These are phyloP conservation scores for Suillus decipiens DNA, from an alignment of 768 basidiomycete genomes.

Conservation along the genomic window DNA sequence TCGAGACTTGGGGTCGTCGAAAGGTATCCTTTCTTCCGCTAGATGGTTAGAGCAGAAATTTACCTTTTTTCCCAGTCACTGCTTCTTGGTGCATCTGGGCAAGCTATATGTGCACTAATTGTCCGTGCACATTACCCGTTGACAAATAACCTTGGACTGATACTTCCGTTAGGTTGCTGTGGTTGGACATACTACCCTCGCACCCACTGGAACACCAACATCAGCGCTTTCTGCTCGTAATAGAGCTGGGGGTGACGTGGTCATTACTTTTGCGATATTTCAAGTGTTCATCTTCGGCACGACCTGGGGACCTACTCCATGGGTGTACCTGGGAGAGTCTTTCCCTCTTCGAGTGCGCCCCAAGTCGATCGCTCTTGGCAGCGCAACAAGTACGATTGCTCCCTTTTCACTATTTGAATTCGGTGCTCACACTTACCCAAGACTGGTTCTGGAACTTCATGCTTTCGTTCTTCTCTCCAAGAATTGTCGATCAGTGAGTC, in stretches of 20 bases:
- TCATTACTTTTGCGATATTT: conserved; percentile 78
- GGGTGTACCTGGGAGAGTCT: conserved; percentile 78
- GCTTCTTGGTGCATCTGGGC: conserved; percentile 59
- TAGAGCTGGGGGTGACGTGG: conserved; percentile 58
- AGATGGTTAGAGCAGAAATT: background rate
- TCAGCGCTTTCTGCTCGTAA: conserved; percentile 55
- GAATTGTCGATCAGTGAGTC: conserved; percentile 56
- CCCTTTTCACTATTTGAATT: background rate
- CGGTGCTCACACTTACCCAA: conserved; percentile 19
- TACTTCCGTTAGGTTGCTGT: conserved; percentile 54
- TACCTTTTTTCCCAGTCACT: conserved; percentile 47
- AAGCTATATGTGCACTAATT: conserved; percentile 64
- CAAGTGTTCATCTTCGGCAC: conserved; percentile 72
- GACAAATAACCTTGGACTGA: background rate
- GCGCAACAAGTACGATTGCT: conserved; percentile 44
- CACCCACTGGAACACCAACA: conserved; percentile 49
- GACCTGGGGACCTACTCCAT: conserved; percentile 79
- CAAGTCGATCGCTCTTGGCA: conserved; percentile 77
- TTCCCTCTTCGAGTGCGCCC: conserved; percentile 82
- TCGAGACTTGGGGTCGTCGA: conserved; percentile 76
- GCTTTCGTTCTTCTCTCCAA: conserved; percentile 69
- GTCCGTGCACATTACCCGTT: conserved; percentile 34
- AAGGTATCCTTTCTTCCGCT: conserved; percentile 38
- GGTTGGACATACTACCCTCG: conserved; percentile 69
- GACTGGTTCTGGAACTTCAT: conserved; percentile 80